Conservation (phyloP, 2,329 filamentous ascomycete species). For the Talaromyces sp. region DNA sequence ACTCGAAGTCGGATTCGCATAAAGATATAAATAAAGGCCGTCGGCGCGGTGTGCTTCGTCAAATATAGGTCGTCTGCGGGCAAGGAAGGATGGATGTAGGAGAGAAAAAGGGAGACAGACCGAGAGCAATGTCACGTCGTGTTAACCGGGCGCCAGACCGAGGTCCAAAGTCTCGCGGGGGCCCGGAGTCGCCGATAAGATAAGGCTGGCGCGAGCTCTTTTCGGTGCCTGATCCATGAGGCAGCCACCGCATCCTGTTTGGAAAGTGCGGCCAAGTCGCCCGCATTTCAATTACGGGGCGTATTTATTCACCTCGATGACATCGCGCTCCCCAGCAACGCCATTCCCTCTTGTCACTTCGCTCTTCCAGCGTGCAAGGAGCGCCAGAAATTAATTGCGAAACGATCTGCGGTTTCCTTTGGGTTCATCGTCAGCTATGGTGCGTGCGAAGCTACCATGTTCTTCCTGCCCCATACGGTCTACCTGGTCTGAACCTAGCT, state of each 20-base stretch:
- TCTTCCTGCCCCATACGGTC: background rate
- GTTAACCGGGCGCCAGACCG: background rate
- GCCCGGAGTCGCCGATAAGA: conserved; percentile 8
- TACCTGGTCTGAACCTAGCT: conserved; percentile 8
- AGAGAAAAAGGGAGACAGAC: background rate
- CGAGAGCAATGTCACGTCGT: background rate
- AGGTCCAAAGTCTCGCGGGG: background rate
- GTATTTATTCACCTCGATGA: background rate
- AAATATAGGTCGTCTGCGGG: background rate
- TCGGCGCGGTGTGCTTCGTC: background rate
- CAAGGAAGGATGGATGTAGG: background rate
- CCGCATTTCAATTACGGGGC: conserved; percentile 3
- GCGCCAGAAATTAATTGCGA: background rate
- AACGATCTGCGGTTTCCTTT: conserved; percentile 3
- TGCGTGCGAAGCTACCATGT: conserved; percentile 11
- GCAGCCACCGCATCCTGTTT: background rate
- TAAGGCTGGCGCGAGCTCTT: background rate
- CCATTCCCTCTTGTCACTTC: conserved; percentile 9
- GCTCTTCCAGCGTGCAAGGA: conserved; percentile 6
- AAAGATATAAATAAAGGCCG: background rate
- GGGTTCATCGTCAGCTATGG: conserved; percentile 5
- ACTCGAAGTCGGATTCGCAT: background rate
- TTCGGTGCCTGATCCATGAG: conserved; percentile 3
- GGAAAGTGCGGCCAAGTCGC: conserved; percentile 13
- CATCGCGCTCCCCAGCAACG: background rate